Percentiles rank a stretch among this genome's conserved stretches.
Conservation (phyloP, 2,329 filamentous ascomycete genomes). For the Alternaria postmessia region DNA sequence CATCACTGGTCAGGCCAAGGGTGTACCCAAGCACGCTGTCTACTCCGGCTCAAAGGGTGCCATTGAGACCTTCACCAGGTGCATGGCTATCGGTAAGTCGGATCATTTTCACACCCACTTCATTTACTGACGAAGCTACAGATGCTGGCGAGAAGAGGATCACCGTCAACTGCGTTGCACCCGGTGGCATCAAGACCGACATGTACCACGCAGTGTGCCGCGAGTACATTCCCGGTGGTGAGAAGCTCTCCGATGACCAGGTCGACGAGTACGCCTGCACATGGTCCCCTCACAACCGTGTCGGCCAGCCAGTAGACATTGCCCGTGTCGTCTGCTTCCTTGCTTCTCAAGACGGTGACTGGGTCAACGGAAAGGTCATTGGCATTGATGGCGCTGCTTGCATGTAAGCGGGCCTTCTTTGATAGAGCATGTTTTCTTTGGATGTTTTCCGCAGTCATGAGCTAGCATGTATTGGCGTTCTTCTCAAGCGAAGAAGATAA, state of each 20-base stretch:
- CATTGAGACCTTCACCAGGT: conserved; percentile 63
- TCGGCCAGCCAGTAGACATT: conserved; percentile 73
- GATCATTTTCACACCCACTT: background rate
- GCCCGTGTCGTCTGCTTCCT: conserved; percentile 70
- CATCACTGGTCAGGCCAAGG: conserved; percentile 66
- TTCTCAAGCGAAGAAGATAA: conserved; percentile 14
- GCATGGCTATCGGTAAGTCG: conserved; percentile 60
- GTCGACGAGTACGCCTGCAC: conserved; percentile 70
- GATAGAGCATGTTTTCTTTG: conserved; percentile 7
- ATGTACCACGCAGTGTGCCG: conserved; percentile 70
- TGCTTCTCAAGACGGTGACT: conserved; percentile 65
- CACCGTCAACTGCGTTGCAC: conserved; percentile 68
- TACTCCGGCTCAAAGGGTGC: conserved; percentile 64
- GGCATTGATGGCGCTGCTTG: conserved; percentile 56
- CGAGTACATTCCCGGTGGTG: conserved; percentile 68
- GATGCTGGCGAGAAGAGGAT: conserved; percentile 64
- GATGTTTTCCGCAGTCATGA: conserved; percentile 8
- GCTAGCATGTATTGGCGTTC: conserved; percentile 18
- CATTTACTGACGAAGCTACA: conserved; percentile 28
- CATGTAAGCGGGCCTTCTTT: conserved; percentile 44
- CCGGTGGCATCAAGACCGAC: conserved; percentile 64
- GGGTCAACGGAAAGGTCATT: conserved; percentile 64
- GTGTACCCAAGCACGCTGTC: conserved; percentile 62
- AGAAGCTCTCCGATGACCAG: conserved; percentile 64
- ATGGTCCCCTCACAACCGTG: conserved; percentile 71